Conservation (phyloP, 208 protist species). For the Angomonas ambiguus region DNA sequence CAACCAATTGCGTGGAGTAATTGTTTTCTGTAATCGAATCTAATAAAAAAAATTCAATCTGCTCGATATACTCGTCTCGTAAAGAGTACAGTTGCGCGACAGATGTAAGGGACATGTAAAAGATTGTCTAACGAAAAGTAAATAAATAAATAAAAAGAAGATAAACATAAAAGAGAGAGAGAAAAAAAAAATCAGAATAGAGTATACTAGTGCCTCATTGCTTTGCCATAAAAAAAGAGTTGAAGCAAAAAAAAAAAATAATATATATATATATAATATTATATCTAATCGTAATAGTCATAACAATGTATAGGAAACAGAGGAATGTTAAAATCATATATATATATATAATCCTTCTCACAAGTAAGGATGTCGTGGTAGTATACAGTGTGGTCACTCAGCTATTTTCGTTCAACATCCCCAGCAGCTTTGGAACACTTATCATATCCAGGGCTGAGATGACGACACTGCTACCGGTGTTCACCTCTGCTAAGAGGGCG, state of each 20-base stretch:
- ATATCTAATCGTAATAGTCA: too few relatives aligned
- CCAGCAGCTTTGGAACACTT: background rate
- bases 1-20: background rate
- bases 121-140: too few relatives aligned
- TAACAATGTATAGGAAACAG: too few relatives aligned
- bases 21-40: background rate
- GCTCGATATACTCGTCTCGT: background rate
- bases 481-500: background rate
- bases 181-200: slow-evolving; percentile 8
- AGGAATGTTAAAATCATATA: background rate
- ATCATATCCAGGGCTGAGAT: background rate
- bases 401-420: slow-evolving; percentile 1
- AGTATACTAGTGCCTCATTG: too few relatives aligned
- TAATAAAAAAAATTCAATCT: background rate
- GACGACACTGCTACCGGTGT: background rate
- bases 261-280: slow-evolving; percentile 2
- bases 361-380: background rate
- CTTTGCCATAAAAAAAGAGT: slow-evolving; percentile 15
- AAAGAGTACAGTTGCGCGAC: background rate
- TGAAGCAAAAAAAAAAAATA: slow-evolving; percentile 15
- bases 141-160: slow-evolving; percentile 3
- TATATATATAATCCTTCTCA: background rate
- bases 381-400: background rate
- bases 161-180: slow-evolving; percentile 7
- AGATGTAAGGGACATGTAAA: background rate